phyloP scores from a whole-genome alignment of 139 green algal species.

The Trebouxia sp. region DNA sequence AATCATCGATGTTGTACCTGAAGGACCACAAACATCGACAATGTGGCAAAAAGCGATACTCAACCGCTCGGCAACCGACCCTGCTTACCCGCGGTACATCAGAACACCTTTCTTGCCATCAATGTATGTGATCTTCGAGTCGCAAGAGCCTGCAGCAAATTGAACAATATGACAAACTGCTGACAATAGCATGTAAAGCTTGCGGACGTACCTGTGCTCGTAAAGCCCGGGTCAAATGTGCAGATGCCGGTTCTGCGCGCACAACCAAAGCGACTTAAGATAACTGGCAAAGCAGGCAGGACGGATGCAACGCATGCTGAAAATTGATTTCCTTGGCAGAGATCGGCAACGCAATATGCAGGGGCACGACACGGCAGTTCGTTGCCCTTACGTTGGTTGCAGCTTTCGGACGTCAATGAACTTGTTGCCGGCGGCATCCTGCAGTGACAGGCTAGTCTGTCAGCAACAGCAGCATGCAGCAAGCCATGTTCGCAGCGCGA shows the following conservation, averaged over 20 bases:
- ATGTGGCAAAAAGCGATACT: not conserved
- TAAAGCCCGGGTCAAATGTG: conserved; percentile 80
- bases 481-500: not conserved
- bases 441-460: not conserved
- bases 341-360: too few species aligned
- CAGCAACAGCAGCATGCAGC: not conserved
- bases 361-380: too few species aligned
- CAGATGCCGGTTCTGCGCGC: conserved; percentile 62
- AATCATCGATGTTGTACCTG: conserved; percentile 64
- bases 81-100: conserved; percentile 66
- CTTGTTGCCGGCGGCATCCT: conserved; percentile 40
- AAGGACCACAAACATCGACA: not conserved
- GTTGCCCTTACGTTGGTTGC: conserved; percentile 33
- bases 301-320: too few species aligned
- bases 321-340: too few species aligned
- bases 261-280: not conserved
- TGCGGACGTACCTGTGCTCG: conserved; percentile 56
- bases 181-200: too few species aligned
- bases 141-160: conserved; percentile 51
- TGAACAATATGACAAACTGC: too few species aligned
- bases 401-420: conserved; percentile 62
- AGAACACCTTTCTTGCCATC: conserved; percentile 70
- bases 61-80: too few species aligned
- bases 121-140: conserved; percentile 74
- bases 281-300: too few species aligned